A percentile compares a stretch with the other conserved stretches of the same genome.
phyloP scores from a whole-genome alignment of 257 asterid genomes.

The Gentiana straminea region DNA sequence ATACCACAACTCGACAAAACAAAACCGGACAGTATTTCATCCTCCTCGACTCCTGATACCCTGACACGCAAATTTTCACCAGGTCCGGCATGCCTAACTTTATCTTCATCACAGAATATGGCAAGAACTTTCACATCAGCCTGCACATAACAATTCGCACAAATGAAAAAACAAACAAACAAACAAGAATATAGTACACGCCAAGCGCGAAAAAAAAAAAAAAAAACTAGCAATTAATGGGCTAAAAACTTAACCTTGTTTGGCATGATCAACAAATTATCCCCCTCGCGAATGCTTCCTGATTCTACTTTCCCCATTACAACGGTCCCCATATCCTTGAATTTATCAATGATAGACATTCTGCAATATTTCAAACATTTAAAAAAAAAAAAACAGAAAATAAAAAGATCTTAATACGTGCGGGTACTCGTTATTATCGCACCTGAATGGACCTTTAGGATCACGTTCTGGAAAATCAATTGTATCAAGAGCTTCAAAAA shows the following conservation, averaged over 20 bases:
- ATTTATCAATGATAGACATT: constrained; percentile 80
- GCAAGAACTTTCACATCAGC: constrained; percentile 70
- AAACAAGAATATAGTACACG: too few species aligned
- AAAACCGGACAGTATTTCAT: constrained; percentile 67
- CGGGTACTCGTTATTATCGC: neutral
- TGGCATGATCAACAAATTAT: constrained; percentile 74
- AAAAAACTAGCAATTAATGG: too few species aligned
- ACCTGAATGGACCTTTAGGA: constrained; percentile 94
- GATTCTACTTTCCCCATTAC: constrained; percentile 97
- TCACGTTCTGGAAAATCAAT: constrained; percentile 71
- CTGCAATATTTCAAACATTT: constrained; percentile 20
- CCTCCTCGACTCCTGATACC: constrained; percentile 84
- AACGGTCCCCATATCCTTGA: constrained; percentile 94
- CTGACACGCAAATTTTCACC: constrained; percentile 94
- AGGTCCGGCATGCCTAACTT: constrained; percentile 67
- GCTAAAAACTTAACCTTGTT: constrained; percentile 45
- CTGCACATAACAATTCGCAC: constrained; percentile 22
- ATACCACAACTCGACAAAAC: constrained; percentile 58
- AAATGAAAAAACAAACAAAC: too few species aligned
- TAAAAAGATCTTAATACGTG: neutral
- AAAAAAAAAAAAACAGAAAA: too few species aligned
- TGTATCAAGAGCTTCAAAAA: constrained; percentile 87
- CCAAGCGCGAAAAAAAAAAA: too few species aligned
- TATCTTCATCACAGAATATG: constrained; percentile 61
- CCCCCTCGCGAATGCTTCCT: constrained; percentile 85